These are phyloP conservation scores for Lycium ferocissimum DNA, from an alignment of 257 asterid genomes.

Conservation along the genomic window DNA sequence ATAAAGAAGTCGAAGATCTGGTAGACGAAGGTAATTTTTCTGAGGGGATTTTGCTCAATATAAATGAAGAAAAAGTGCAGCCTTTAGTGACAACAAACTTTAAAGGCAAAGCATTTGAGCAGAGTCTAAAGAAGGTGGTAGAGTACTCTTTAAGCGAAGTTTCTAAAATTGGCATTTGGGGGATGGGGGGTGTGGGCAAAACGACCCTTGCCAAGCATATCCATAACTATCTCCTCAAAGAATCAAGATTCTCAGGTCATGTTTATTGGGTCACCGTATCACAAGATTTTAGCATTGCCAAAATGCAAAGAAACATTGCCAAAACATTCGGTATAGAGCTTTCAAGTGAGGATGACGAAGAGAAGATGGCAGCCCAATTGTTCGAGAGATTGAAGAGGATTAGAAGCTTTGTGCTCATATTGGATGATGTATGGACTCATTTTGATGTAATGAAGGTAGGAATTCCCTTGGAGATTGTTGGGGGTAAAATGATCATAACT, in stretches of 20 bases:
- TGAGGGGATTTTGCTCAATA: background rate
- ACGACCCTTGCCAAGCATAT: constrained; percentile 11
- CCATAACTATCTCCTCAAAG: constrained; percentile 19
- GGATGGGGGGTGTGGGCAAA: background rate
- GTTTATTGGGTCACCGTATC: background rate
- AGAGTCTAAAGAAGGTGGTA: background rate
- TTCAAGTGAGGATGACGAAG: background rate
- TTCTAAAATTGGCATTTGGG: constrained; percentile 1
- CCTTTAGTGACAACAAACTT: background rate
- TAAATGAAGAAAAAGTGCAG: background rate
- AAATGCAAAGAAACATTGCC: background rate
- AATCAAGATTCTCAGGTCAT: background rate
- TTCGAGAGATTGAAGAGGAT: background rate
- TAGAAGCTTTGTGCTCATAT: constrained; percentile 25
- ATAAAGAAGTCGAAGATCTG: background rate
- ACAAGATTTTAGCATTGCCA: constrained; percentile 24
- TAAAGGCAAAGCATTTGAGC: background rate
- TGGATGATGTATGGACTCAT: constrained; percentile 34
- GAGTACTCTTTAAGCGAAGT: background rate
- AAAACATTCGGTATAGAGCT: background rate
- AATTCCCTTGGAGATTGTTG: background rate
- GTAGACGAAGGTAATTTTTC: constrained; percentile 24
- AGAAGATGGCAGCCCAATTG: constrained; percentile 13
- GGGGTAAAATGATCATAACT: constrained; percentile 35
- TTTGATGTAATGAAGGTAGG: constrained; percentile 29